A percentile compares a stretch with the other conserved stretches of the same genome.
Evolutionary conservation across 2,329 filamentous ascomycete genomes (phyloP).

Genomic region (Harringtonia lauricola): DNA sequence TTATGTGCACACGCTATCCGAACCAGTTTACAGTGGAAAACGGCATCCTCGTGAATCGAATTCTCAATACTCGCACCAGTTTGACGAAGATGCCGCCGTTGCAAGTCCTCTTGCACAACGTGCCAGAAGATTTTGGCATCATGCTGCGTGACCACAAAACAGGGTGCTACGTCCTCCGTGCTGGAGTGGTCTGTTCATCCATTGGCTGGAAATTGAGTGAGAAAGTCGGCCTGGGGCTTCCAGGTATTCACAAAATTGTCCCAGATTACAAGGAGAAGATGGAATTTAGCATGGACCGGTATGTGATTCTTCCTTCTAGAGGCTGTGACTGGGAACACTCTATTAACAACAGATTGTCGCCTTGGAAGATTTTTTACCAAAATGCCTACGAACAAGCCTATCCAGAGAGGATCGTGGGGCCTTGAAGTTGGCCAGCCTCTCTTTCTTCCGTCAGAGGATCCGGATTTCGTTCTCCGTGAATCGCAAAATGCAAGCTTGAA

Average conservation of each 20-base stretch:
- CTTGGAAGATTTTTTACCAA: constrained; percentile 32
- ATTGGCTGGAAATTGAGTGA: constrained; percentile 68
- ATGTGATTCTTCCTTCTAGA: constrained; percentile 26
- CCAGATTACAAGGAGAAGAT: constrained; percentile 84
- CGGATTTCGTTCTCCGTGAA: constrained; percentile 30
- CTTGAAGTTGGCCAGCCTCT: constrained; percentile 66
- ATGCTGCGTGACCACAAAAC: constrained; percentile 60
- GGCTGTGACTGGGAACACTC: no score
- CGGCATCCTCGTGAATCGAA: constrained; percentile 52
- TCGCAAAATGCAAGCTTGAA: constrained; percentile 24
- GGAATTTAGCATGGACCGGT: constrained; percentile 81
- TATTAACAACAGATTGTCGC: no score
- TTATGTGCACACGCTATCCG: constrained; percentile 68
- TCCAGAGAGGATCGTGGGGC: constrained; percentile 78
- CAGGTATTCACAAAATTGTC: constrained; percentile 62
- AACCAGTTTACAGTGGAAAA: constrained; percentile 51
- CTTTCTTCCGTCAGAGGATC: constrained; percentile 44
- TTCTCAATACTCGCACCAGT: constrained; percentile 52
- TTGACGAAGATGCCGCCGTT: constrained; percentile 54
- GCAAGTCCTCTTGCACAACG: constrained; percentile 59
- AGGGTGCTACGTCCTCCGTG: constrained; percentile 64
- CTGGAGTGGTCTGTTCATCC: constrained; percentile 66
- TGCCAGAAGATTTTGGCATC: constrained; percentile 77
- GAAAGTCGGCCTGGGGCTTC: constrained; percentile 61
- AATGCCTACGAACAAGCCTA: constrained; percentile 61